Evolutionary conservation across 139 green algal genomes (phyloP).

Genomic region (Chlorella sp.): DNA sequence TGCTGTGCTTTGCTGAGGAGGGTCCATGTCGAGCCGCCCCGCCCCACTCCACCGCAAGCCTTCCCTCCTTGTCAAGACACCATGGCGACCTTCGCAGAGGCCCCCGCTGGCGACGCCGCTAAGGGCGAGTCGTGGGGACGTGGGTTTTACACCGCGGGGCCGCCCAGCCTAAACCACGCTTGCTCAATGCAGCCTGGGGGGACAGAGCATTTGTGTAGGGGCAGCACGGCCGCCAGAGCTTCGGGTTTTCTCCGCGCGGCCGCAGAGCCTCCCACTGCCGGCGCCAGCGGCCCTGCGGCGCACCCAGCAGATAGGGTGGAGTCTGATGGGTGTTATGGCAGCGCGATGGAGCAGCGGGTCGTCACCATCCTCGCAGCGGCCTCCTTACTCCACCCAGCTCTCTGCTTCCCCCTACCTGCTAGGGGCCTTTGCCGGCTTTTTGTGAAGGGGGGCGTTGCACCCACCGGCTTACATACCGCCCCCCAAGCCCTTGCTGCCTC

Average conservation of each 20-base stretch:
- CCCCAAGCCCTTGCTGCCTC: not conserved
- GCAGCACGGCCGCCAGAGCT: not conserved
- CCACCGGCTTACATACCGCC: not conserved
- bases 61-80: too few species aligned
- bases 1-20: too few species aligned
- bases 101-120: slow-evolving; percentile 56
- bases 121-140: slow-evolving; percentile 45
- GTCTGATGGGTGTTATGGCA: too few species aligned
- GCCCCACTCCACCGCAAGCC: too few species aligned
- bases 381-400: not conserved
- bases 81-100: slow-evolving; percentile 80
- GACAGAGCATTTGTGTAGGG: too few species aligned
- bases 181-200: not conserved
- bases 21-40: too few species aligned
- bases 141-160: too few species aligned
- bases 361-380: too few species aligned
- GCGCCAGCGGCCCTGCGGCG: not conserved
- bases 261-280: not conserved
- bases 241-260: not conserved
- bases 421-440: not conserved
- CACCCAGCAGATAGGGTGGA: not conserved
- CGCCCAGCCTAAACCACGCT: too few species aligned
- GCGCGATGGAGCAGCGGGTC: too few species aligned
- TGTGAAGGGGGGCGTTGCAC: not conserved
- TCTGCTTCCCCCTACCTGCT: not conserved